Evolutionary conservation across 331 rosid genomes (phyloP).

Genomic region (Quercus phellos): DNA sequence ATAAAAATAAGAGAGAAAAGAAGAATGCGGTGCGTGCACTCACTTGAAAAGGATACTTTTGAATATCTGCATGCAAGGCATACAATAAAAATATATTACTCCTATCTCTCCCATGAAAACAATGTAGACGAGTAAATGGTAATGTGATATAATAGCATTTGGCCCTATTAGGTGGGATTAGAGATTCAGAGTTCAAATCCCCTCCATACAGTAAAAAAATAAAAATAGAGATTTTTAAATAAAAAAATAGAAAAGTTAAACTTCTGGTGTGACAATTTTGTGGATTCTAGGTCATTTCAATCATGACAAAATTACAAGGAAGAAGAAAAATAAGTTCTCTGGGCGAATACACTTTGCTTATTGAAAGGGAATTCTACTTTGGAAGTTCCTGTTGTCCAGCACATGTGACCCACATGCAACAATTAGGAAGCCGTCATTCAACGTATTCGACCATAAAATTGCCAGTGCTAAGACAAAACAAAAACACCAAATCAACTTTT

Average conservation of each 20-base stretch:
- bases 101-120: too few relatives aligned
- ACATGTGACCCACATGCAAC: constrained; percentile 24
- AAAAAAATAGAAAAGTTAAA: neutral
- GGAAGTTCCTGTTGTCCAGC: constrained; percentile 18
- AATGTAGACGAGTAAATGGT: too few relatives aligned
- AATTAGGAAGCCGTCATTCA: constrained; percentile 42
- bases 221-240: too few relatives aligned
- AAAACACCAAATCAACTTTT: neutral
- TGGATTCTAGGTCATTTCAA: neutral
- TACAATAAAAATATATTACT: neutral
- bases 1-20: neutral
- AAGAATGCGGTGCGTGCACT: neutral
- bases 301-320: neutral
- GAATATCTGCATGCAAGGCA: neutral
- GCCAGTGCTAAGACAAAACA: neutral
- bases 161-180: too few relatives aligned
- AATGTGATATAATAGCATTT: too few relatives aligned
- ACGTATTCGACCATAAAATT: constrained; percentile 19
- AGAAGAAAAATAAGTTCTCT: neutral
- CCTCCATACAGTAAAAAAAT: too few relatives aligned
- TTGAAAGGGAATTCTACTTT: constrained; percentile 2
- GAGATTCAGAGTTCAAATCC: too few relatives aligned
- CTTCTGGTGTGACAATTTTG: neutral
- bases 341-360: neutral
- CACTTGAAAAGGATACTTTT: neutral